Percentiles rank a stretch among this genome's conserved stretches.
These are phyloP conservation scores for Naganishia cerealis DNA, from an alignment of 1,284 basidiomycete genomes.

Conservation along the genomic window DNA sequence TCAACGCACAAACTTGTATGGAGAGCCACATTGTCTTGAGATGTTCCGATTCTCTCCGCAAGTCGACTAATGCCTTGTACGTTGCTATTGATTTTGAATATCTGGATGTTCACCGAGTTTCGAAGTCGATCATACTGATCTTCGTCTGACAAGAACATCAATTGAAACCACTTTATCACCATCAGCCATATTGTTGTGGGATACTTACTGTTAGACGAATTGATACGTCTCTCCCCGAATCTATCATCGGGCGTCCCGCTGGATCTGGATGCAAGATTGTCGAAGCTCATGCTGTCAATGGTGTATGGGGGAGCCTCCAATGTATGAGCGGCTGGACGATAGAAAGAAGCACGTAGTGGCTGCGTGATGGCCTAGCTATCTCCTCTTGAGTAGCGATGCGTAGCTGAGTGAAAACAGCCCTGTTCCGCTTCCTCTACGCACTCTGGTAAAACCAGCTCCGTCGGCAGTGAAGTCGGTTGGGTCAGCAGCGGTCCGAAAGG, in stretches of 20 bases:
- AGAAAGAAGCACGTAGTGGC: too few species aligned
- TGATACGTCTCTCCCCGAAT: background rate
- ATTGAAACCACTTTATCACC: constrained; percentile 28
- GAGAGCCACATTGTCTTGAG: constrained; percentile 68
- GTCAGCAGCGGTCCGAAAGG: too few species aligned
- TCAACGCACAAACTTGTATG: constrained; percentile 56
- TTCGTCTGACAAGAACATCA: constrained; percentile 37
- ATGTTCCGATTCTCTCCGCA: constrained; percentile 83
- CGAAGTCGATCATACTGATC: constrained; percentile 70
- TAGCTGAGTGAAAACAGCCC: too few species aligned
- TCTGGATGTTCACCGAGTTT: constrained; percentile 83
- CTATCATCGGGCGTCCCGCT: background rate
- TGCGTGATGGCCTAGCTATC: too few species aligned
- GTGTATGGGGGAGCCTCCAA: background rate
- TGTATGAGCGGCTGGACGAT: too few species aligned
- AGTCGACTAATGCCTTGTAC: constrained; percentile 90
- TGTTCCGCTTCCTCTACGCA: too few species aligned
- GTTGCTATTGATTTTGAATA: constrained; percentile 98
- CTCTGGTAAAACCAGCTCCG: too few species aligned
- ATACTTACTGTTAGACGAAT: background rate
- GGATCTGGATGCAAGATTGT: background rate
- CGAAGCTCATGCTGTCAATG: background rate
- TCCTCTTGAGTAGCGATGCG: too few species aligned
- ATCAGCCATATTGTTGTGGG: background rate
- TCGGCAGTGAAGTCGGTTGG: too few species aligned